Percentiles rank a stretch among this genome's conserved stretches.
Evolutionary conservation across 106 monocot species (phyloP).

Genomic region (Platanthera zijinensis): DNA sequence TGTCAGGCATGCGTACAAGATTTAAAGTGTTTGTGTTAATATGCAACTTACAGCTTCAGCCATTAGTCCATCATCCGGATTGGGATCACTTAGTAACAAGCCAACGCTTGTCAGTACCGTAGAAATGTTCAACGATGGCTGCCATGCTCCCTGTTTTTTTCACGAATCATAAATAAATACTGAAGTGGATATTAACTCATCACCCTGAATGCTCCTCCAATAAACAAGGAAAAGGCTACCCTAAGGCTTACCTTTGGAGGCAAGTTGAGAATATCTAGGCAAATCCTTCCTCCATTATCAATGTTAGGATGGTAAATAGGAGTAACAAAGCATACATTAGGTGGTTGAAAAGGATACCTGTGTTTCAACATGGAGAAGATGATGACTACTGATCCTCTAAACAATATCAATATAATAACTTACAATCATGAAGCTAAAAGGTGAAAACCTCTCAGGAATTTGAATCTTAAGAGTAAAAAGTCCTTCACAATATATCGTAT

Average conservation of each 20-base stretch:
- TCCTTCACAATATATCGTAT: conserved; percentile 66
- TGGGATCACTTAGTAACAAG: conserved; percentile 79
- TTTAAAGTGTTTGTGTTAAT: not conserved
- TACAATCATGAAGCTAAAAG: not conserved
- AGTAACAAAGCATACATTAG: conserved; percentile 78
- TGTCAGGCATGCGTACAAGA: no score
- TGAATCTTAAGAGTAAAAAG: conserved; percentile 67
- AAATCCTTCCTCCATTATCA: conserved; percentile 91
- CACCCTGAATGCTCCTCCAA: not conserved
- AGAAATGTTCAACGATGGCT: conserved; percentile 82
- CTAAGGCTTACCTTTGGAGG: conserved; percentile 70
- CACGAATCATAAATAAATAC: not conserved
- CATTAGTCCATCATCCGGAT: conserved; percentile 95
- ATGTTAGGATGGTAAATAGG: conserved; percentile 98
- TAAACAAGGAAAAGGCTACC: not conserved
- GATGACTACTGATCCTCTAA: not conserved
- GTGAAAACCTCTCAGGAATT: conserved; percentile 72
- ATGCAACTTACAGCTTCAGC: conserved; percentile 67
- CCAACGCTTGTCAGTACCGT: conserved; percentile 84
- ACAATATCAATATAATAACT: conserved; percentile 2
- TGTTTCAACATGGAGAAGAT: conserved; percentile 8
- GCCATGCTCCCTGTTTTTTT: conserved; percentile 65
- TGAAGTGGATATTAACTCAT: not conserved
- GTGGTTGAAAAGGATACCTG: conserved; percentile 94
- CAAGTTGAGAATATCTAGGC: conserved; percentile 95